Evolutionary conservation across 768 basidiomycete genomes (phyloP).

Genomic region (Kwoniella europaea): DNA sequence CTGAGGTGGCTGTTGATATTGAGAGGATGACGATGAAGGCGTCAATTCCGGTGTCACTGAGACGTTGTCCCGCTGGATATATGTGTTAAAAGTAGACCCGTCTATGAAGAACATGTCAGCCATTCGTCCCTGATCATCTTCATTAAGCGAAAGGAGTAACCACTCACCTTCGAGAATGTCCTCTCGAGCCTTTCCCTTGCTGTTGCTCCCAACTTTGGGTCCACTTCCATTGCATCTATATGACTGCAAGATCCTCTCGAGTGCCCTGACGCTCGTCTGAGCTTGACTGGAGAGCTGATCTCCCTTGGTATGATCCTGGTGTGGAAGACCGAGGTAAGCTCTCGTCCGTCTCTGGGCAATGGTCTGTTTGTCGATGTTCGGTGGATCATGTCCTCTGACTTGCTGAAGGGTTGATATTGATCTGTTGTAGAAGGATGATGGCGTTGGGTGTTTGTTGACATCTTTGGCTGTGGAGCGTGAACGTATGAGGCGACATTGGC

Average conservation of each 20-base stretch:
- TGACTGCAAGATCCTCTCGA: slow-evolving; percentile 21
- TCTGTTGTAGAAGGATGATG: background rate
- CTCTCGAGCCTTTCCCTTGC: slow-evolving; percentile 1
- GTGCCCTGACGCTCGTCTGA: slow-evolving; percentile 16
- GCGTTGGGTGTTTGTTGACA: background rate
- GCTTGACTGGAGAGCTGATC: slow-evolving; percentile 3
- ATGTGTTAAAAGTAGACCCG: no score
- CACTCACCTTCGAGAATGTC: background rate
- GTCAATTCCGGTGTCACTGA: no score
- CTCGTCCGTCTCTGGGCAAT: slow-evolving; percentile 9
- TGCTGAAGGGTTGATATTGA: slow-evolving; percentile 9
- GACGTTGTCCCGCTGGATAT: no score
- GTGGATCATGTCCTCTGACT: slow-evolving; percentile 23
- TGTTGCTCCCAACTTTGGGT: background rate
- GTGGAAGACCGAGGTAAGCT: slow-evolving; percentile 15
- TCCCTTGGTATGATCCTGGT: background rate
- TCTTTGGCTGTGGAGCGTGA: background rate
- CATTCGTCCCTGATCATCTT: background rate
- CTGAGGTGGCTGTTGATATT: no score
- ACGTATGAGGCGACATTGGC: no score
- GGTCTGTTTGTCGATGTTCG: background rate
- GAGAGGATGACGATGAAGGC: no score
- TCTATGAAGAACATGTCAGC: background rate
- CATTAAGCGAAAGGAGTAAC: background rate
- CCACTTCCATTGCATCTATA: background rate